Base-by-base conservation (phyloP, 495 filamentous ascomycete species). In the Penicillium subrubescens region DNA sequence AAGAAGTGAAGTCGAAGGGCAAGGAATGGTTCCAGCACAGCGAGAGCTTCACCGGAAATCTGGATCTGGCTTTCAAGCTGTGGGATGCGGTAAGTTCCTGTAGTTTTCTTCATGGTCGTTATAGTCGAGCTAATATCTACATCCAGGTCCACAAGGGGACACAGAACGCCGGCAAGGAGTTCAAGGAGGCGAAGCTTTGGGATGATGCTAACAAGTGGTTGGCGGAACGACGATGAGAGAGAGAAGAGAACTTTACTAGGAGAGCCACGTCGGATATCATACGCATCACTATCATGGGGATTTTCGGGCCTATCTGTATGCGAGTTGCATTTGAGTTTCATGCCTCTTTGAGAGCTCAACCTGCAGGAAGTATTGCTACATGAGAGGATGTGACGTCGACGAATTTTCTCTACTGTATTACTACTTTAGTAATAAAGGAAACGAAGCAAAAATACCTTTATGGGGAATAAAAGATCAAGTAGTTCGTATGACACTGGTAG, bases 11-110 rank as follows among this genome's bases (percentile, higher is more conserved):
- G 61, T 71, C 75, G 10, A 88, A 88, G 73, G 87, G 92, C 66
- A 86, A 88, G 27, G 81, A 76, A 3, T 91, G 85, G 77, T 94
- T 97, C 68, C 90, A 90, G 17, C 89, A 91, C 68, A 89, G 89
- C 37, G 82, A 88, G 23, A 86, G 91, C 67, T 91, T 97, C 71
- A 77, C 80, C 17, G 88, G 86, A 25, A 96, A 97, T 76, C 72
- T 97, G 56, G 84, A 92, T 27, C 86, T 88, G 57, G 91, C 90
- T 33, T 97, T 92, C 78, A 84, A 86, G 57, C 86, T 97, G 58
- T 96, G 93, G 83, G 88, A 92, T 77, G 90, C 92, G 33, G 84
- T 96, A 71, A 73, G 86, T 83, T 4, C 21, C 48, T 52, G 17
- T 31, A 17, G 50, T 17, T n/a, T 21, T 29, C 25, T 59, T 19